Evolutionary conservation across 176 grass and related monocot genomes (phyloP), one percentile per base, ranked within the genome.

Genomic region (Zizania latifolia): DNA sequence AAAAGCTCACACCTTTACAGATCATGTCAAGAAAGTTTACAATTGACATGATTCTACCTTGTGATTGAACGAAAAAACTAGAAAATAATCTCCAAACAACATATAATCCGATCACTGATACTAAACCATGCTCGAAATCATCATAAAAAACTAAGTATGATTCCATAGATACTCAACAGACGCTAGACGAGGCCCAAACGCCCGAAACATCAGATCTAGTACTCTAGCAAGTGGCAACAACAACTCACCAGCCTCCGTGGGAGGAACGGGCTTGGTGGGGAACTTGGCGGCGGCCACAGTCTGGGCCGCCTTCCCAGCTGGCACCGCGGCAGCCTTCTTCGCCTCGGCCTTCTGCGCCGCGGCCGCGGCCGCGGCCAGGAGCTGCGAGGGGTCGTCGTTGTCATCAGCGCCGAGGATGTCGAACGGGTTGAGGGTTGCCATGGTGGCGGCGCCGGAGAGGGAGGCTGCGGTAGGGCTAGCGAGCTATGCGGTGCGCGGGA

Each of bases 351-450:
- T 93, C 80, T 84, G 76, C 48, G 82, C 83, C 55, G 82, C 84
- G 0, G 82, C 75, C 0, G 58, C 78, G 0, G 78, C 74, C 14
- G 66, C 78, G 4, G 90, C 87, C 8, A 97, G 71, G 41, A 97
- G 83, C 38, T 83, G 77, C 60, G 91, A 67, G 17, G 84, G 88
- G 30, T 97, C 94, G 10, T 97, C 94, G 94, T 86, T 89, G 82
- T 97, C 94, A 39, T 83, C 91, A 35, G 79, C 84, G 0, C 88
- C 94, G 14, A 97, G 86, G 62, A 97, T 21, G 3, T 89, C 84
- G 74, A 93, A 97, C 22, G n/a, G 56, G 44, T 97, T 97, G 44
- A 35, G 38, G 80, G 81, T 79, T 32, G 84, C 24, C 94, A 97
- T 97, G 29, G 14, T 33, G 32, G 57, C 46, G 60, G 41, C 70